Evolutionary conservation across 257 asterid genomes (phyloP).

Genomic region (Salvia hispanica): DNA sequence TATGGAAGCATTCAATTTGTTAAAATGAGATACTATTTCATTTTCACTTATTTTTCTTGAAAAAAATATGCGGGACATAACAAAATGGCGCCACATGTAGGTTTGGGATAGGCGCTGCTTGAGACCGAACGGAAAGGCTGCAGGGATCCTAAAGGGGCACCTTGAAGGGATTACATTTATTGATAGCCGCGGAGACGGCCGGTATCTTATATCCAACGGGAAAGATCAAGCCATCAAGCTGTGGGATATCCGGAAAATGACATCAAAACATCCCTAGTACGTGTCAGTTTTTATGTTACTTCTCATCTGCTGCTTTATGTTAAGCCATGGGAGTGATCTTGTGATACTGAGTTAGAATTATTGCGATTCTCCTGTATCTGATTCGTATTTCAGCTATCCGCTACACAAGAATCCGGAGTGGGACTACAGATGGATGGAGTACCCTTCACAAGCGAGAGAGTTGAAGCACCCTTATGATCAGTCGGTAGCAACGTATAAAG

Average conservation of each 20-base stretch:
- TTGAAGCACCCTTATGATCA: conserved; percentile 77
- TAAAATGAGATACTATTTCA: no score
- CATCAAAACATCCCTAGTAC: conserved; percentile 45
- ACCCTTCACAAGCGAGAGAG: conserved; percentile 66
- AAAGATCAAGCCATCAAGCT: conserved; percentile 87
- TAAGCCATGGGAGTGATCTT: no score
- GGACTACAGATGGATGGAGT: conserved; percentile 98
- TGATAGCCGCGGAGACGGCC: conserved; percentile 86
- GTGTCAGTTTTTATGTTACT: neutral
- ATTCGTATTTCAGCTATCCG: conserved; percentile 43
- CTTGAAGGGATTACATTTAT: conserved; percentile 83
- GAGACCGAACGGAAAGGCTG: conserved; percentile 64
- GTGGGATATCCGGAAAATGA: conserved; percentile 91
- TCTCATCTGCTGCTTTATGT: neutral
- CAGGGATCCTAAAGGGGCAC: conserved; percentile 80
- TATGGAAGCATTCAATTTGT: neutral
- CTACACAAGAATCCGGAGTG: conserved; percentile 67
- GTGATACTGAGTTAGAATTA: no score
- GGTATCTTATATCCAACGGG: conserved; percentile 81
- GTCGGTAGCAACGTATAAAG: conserved; percentile 74
- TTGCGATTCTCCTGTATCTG: neutral
- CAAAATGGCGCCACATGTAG: conserved; percentile 37
- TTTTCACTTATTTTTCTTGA: neutral
- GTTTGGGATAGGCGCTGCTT: conserved; percentile 96
- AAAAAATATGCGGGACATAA: neutral